Conservation (phyloP, 2,329 filamentous ascomycete species). For the Fusarium scirpi region DNA sequence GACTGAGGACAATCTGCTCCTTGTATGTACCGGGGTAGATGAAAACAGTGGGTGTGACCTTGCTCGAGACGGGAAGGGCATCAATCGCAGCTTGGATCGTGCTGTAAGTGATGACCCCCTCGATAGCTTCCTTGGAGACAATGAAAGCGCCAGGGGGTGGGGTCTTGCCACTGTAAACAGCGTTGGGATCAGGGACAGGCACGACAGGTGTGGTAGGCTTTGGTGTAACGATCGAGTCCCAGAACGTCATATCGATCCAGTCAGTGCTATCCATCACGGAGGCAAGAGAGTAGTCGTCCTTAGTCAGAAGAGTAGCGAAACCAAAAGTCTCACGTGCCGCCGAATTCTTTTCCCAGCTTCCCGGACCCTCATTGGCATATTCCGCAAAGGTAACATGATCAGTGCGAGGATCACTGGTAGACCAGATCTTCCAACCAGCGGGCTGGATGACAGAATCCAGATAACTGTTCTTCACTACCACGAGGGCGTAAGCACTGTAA, state of each 20-base stretch:
- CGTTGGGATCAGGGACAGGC: constrained; percentile 37
- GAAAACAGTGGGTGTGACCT: constrained; percentile 46
- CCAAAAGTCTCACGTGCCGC: constrained; percentile 36
- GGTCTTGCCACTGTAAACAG: constrained; percentile 54
- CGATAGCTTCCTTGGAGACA: constrained; percentile 38
- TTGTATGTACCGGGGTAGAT: constrained; percentile 43
- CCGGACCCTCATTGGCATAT: constrained; percentile 67
- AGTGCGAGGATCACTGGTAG: constrained; percentile 64
- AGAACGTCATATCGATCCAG: constrained; percentile 43
- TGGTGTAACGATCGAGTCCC: constrained; percentile 41
- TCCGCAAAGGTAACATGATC: constrained; percentile 69
- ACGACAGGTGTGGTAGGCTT: constrained; percentile 14
- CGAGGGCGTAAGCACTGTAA: constrained; percentile 58
- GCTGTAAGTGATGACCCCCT: constrained; percentile 18
- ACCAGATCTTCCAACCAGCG: constrained; percentile 62
- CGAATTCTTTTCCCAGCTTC: constrained; percentile 43
- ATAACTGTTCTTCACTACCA: constrained; percentile 61
- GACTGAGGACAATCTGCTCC: constrained; percentile 38
- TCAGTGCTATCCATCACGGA: constrained; percentile 42
- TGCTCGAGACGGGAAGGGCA: constrained; percentile 50
- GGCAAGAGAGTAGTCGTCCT: constrained; percentile 30
- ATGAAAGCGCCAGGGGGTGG: constrained; percentile 46
- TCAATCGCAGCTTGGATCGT: constrained; percentile 52
- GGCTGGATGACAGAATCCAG: constrained; percentile 54
- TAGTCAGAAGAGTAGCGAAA: constrained; percentile 37